These are phyloP conservation scores for Nephelium lappaceum DNA, from an alignment of 345 rosid species.

Conservation along the genomic window DNA sequence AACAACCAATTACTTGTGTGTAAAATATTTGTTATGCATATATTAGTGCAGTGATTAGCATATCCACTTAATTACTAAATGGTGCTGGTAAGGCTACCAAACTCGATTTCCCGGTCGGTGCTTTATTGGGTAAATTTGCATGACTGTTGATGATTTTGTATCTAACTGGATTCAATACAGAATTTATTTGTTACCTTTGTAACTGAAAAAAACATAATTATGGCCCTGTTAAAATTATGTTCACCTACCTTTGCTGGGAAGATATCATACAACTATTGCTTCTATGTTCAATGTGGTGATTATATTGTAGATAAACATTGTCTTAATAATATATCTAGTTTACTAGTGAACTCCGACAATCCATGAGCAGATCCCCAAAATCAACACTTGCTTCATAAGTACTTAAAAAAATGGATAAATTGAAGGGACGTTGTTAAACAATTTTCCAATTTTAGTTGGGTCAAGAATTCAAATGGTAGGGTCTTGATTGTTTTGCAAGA, in stretches of 20 bases:
- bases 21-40: constrained; percentile 22
- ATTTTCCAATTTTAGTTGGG: background rate
- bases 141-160: constrained; percentile 13
- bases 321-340: background rate
- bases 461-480: background rate
- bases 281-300: background rate
- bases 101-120: constrained; percentile 39
- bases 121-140: constrained; percentile 8
- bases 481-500: background rate
- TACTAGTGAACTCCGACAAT: background rate
- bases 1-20: constrained; percentile 39
- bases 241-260: constrained; percentile 1
- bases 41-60: constrained; percentile 17
- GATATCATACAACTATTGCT: background rate
- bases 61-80: constrained; percentile 3
- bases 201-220: constrained; percentile 19
- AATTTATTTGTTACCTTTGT: constrained; percentile 6
- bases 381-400: background rate
- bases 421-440: background rate
- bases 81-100: constrained; percentile 33
- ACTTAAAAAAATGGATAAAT: background rate
- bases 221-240: background rate
- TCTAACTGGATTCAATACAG: background rate
- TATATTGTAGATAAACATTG: background rate
- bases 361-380: too few species aligned